Evolutionary conservation across 2,329 filamentous ascomycete genomes (phyloP), one percentile per base, ranked within the genome.

Genomic region (Fusarium longipes): DNA sequence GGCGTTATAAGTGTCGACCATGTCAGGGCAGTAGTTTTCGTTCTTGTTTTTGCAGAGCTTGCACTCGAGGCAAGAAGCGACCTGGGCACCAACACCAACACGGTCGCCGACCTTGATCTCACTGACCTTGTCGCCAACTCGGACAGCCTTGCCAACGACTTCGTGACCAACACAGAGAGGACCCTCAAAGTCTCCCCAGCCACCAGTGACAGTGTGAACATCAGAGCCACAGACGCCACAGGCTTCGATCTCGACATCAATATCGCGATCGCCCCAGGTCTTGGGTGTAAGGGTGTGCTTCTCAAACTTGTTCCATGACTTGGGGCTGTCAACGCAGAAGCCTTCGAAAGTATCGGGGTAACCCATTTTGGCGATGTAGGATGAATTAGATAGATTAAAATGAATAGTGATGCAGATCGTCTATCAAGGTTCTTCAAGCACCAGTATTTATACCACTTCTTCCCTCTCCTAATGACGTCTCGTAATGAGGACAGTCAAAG

Each of bases 221-320:
- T 90, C 88, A 2, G 83, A 85, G 50, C 87, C 88, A 74, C 89
- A 91, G 70, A 91, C 84, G 63, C 89, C 89, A 71, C 87, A 90
- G 78, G 90, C 87, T 4, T 86, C 84, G 67, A 91, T 79, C 75
- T 86, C 81, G 70, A 91, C 88, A 74, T 91, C 89, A 56, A 91
- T 79, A 68, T 91, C 87, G 33, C 82, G 84, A 75, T 91, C 88
- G 43, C 87, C 85, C 86, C 87, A 90, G 20, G 79, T 77, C 81
- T 91, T 91, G 45, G 88, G 88, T 75, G 87, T 81, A 43, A 82
- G 74, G 22, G 75, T 71, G 3, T 74, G 55, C 52, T 77, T 80
- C 65, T 76, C 72, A 61, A 82, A 82, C 49, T 77, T 68, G 65
- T 78, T 81, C 80, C 80, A 82, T 6, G 76, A 73, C 58, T 81